Conservation (phyloP, 495 filamentous ascomycete genomes). For the Penicillium desertorum region DNA sequence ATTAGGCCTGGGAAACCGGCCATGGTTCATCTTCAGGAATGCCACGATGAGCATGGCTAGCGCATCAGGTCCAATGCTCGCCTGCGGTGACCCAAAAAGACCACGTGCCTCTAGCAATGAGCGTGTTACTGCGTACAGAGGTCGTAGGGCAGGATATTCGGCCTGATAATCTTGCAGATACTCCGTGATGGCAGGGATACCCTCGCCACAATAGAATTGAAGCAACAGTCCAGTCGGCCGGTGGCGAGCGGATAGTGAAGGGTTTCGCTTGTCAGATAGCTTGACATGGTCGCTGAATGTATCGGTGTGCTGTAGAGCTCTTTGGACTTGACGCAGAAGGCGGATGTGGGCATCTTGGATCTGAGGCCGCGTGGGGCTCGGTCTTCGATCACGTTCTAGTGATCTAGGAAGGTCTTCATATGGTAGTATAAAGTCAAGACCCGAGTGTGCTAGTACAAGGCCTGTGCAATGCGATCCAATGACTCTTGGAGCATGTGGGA, state of each 20-base stretch:
- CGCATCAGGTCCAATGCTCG: slow-evolving; percentile 50
- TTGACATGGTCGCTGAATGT: slow-evolving; percentile 17
- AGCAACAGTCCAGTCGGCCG: slow-evolving; percentile 46
- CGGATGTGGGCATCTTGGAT: slow-evolving; percentile 24
- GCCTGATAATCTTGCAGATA: slow-evolving; percentile 47
- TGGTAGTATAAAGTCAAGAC: slow-evolving; percentile 47
- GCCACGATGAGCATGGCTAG: slow-evolving; percentile 59
- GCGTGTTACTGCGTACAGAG: slow-evolving; percentile 50
- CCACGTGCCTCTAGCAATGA: slow-evolving; percentile 48
- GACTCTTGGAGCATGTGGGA: slow-evolving; percentile 36
- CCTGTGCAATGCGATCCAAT: slow-evolving; percentile 57
- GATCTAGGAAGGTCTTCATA: slow-evolving; percentile 27
- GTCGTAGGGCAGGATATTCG: slow-evolving; percentile 49
- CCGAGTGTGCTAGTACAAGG: slow-evolving; percentile 51
- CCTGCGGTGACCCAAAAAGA: slow-evolving; percentile 43
- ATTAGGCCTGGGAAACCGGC: slow-evolving; percentile 29
- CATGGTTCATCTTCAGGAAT: slow-evolving; percentile 46
- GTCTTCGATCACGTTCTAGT: slow-evolving; percentile 24
- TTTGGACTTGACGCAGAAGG: slow-evolving; percentile 26
- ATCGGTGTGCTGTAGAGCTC: slow-evolving; percentile 18
- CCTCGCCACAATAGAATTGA: slow-evolving; percentile 45
- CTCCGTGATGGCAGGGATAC: slow-evolving; percentile 33
- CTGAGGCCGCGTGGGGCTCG: slow-evolving; percentile 35
- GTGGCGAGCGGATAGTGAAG: slow-evolving; percentile 39
- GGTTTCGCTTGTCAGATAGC: slow-evolving; percentile 19